phyloP scores from a whole-genome alignment of 2,329 filamentous ascomycete species.

The Colletotrichum karsti region DNA sequence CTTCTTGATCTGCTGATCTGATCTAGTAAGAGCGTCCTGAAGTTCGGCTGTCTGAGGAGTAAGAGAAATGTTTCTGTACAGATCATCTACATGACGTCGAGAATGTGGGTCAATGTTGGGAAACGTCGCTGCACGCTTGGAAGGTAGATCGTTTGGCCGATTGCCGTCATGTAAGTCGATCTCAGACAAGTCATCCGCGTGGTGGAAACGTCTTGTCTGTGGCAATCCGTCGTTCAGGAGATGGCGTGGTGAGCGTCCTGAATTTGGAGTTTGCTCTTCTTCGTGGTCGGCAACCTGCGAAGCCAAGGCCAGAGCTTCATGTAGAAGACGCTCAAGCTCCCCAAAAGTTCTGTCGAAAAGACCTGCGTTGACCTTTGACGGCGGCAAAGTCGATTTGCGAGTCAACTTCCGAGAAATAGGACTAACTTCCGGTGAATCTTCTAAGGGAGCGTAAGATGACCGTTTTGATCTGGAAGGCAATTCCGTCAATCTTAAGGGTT shows the following conservation, averaged over 20 bases:
- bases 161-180: conserved; percentile 1
- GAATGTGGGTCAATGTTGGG: conserved; percentile 27
- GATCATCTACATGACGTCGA: conserved; percentile 31
- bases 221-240: not conserved
- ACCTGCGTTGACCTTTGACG: conserved; percentile 26
- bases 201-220: not conserved
- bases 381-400: conserved; percentile 21
- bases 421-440: not conserved
- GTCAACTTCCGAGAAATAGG: conserved; percentile 20
- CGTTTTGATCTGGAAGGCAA: conserved; percentile 27
- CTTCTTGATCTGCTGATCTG: not conserved
- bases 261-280: conserved; percentile 22
- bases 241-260: not conserved
- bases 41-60: conserved; percentile 7
- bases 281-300: conserved; percentile 46
- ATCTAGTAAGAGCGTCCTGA: conserved; percentile 8
- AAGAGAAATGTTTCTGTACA: conserved; percentile 21
- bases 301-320: conserved; percentile 54
- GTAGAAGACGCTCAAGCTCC: conserved; percentile 56
- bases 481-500: conserved; percentile 38
- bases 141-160: not conserved
- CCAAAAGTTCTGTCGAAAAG: conserved; percentile 46
- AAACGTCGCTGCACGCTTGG: conserved; percentile 5
- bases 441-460: not conserved
- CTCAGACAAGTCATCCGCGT: not conserved